Evolutionary conservation across 176 grass and related monocot species (phyloP).

Genomic region (Alloteropsis semialata): DNA sequence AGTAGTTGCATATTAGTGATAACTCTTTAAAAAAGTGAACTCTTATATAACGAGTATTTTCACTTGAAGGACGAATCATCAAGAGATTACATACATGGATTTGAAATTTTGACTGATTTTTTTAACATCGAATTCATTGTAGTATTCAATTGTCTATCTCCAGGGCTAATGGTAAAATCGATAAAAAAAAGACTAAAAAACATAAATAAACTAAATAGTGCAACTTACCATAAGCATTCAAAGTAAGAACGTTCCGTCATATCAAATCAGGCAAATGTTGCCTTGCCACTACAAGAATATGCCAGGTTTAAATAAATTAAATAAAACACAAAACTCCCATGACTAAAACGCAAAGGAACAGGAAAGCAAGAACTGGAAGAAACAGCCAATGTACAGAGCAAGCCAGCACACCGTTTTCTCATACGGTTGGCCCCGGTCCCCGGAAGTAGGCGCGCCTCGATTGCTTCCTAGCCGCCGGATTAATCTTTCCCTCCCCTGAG

Average conservation of each 20-base stretch:
- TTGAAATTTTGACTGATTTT: background rate
- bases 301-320: background rate
- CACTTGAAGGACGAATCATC: too few species aligned
- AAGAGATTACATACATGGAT: background rate
- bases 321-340: background rate
- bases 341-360: constrained; percentile 10
- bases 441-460: constrained; percentile 13
- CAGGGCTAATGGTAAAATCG: background rate
- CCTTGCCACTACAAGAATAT: background rate
- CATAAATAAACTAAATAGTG: background rate
- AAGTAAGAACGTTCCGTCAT: background rate
- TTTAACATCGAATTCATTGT: background rate
- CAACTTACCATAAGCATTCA: background rate
- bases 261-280: background rate
- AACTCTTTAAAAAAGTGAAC: too few species aligned
- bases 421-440: constrained; percentile 10
- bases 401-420: constrained; percentile 38
- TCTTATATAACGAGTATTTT: too few species aligned
- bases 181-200: background rate
- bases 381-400: constrained; percentile 31
- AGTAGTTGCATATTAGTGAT: too few species aligned
- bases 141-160: background rate
- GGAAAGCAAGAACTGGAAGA: constrained; percentile 40
- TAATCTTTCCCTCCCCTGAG: constrained; percentile 1
- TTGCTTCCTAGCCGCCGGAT: background rate